These are phyloP conservation scores for Rhizophagus clarus DNA, from an alignment of 192 early-diverging fungal species.

Conservation along the genomic window DNA sequence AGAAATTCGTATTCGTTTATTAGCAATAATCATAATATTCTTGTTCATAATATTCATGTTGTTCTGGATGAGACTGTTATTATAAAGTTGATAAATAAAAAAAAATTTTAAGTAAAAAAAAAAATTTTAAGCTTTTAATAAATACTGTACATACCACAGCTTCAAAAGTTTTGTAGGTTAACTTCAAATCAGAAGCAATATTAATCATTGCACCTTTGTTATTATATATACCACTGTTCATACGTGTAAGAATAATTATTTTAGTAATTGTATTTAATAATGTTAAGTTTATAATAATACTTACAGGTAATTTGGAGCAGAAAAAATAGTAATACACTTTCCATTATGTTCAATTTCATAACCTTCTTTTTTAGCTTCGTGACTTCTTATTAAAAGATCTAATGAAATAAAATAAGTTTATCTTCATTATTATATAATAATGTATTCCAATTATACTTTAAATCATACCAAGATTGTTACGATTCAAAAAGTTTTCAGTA, in stretches of 20 bases:
- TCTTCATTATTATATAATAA: background rate
- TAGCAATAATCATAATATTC: too few species aligned
- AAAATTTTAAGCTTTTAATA: background rate
- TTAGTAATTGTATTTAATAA: too few species aligned
- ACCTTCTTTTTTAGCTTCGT: conserved; percentile 95
- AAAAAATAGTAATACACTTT: conserved; percentile 96
- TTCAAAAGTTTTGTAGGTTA: conserved; percentile 82
- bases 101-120: too few species aligned
- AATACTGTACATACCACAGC: conserved; percentile 65
- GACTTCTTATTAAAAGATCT: conserved; percentile 91
- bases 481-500: conserved; percentile 85
- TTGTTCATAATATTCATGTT: too few species aligned
- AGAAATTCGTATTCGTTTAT: too few species aligned
- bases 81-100: too few species aligned
- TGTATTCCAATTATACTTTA: background rate
- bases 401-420: background rate
- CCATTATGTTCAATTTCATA: conserved; percentile 95
- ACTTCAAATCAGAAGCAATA: conserved; percentile 74
- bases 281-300: background rate
- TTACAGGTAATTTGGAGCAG: conserved; percentile 97
- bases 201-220: conserved; percentile 95
- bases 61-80: too few species aligned
- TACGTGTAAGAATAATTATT: too few species aligned
- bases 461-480: conserved; percentile 69
- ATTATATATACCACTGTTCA: conserved; percentile 76